Conservation (phyloP, 2,329 filamentous ascomycete genomes). For the Botryotinia globosa region DNA sequence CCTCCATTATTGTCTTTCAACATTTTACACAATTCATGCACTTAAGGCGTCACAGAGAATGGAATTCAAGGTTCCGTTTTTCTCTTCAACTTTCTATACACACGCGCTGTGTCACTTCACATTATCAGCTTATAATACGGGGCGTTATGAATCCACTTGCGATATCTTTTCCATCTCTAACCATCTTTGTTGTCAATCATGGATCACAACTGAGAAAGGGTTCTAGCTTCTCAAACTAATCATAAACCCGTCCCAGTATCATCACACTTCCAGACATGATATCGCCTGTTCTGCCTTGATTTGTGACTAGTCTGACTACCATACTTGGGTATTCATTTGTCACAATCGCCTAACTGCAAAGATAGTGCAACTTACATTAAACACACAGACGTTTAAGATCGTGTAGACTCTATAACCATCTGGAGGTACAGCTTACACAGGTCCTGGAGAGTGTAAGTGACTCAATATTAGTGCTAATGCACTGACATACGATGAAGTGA, state of each 20-base stretch:
- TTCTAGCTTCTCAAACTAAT: neutral
- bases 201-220: neutral
- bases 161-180: neutral
- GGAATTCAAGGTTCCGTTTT: neutral
- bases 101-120: neutral
- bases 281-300: neutral
- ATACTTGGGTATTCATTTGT: neutral
- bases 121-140: neutral
- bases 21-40: neutral
- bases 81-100: neutral
- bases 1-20: neutral
- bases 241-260: neutral
- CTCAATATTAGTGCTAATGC: neutral
- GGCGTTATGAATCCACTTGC: neutral
- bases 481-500: constrained; percentile 9
- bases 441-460: neutral
- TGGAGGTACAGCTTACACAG: neutral
- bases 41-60: neutral
- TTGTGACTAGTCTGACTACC: neutral
- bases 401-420: neutral
- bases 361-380: neutral
- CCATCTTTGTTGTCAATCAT: neutral
- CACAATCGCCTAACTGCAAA: neutral
- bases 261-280: neutral
- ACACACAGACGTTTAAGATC: constrained; percentile 6